Base-by-base conservation (phyloP, 2,329 filamentous ascomycete species). In the Penicillium sp. region DNA sequence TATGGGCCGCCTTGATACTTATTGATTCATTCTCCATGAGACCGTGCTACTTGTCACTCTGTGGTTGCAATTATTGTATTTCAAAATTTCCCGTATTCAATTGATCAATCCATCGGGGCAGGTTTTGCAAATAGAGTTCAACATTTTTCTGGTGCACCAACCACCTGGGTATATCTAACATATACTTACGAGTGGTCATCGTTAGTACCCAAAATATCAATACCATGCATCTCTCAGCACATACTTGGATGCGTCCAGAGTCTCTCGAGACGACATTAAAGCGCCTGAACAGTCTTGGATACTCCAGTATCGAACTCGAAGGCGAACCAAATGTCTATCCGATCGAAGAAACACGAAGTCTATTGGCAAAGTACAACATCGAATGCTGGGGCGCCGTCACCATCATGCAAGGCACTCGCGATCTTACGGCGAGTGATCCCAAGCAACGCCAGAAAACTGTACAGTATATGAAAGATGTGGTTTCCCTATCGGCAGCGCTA, bases 341-440 rank as follows among this genome's bases (percentile, higher is more conserved):
- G 18, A 26, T 56, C 7, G 38, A 56, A 1, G 5, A 45, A 14
- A 56, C 54, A 3, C 38, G 42, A n/a, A 33, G 12, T 23, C 24
- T 56, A 9, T 20, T 56, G 2, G 42, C 16, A n/a, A 56, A 52
- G 38, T 52, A 56, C 54, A 56, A 56, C 7, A 51, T 56, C 26
- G 45, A 56, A 56, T 56, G 54, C 54, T 56, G 54, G 54, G 54
- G 54, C 23, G 43, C 47, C 21, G 54, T 56, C 20, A 56, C 54
- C 9, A 56, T 56, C 40, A 56, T 56, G 54, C 54, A 56, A 16
- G 47, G 54, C 21, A 47, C 28, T 12, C 54, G 54, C 21, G 54
- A 56, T 40, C 47, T 56, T 3, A 56, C 54, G 3, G 40, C 54
- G 1, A 23, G 14, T 8, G 40, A 56, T 12, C 40, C 42, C 3